phyloP scores from a whole-genome alignment of 1,139 yeast genomes.

The Magnusiomyces tetraspermus region DNA sequence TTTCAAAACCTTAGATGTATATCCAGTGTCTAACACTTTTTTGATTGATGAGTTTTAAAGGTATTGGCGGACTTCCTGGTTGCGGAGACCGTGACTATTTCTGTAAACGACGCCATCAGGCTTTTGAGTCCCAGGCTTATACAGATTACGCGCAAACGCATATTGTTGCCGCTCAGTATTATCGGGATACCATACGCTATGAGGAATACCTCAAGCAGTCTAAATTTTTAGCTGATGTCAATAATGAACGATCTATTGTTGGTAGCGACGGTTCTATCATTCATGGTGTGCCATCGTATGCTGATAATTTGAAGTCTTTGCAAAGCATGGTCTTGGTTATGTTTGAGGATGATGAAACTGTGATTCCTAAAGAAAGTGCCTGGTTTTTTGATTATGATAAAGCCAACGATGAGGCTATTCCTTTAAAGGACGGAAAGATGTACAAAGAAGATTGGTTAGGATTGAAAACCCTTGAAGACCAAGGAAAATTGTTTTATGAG shows the following conservation, averaged over 20 bases:
- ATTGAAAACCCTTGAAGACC: constrained; percentile 39
- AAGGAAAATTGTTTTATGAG: constrained; percentile 40
- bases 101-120: constrained; percentile 47
- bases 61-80: constrained; percentile 53
- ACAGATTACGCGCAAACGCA: constrained; percentile 45
- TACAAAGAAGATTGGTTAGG: constrained; percentile 54
- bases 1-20: not conserved
- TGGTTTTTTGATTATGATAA: constrained; percentile 50
- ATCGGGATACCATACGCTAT: constrained; percentile 41
- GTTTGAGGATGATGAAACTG: constrained; percentile 53
- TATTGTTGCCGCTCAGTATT: constrained; percentile 68
- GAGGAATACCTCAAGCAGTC: constrained; percentile 44
- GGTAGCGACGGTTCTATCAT: not conserved
- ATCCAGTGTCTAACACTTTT: not conserved
- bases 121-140: constrained; percentile 58
- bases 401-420: constrained; percentile 36
- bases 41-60: not conserved
- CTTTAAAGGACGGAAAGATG: constrained; percentile 42
- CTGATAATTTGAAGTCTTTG: constrained; percentile 36
- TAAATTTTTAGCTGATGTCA: constrained; percentile 51
- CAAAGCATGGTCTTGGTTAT: constrained; percentile 49
- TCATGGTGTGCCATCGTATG: constrained; percentile 34
- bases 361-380: constrained; percentile 66
- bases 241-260: constrained; percentile 44
- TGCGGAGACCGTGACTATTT: constrained; percentile 53